These are phyloP conservation scores for Ensete ventricosum DNA, from an alignment of 176 grass and related monocot species.

Conservation along the genomic window DNA sequence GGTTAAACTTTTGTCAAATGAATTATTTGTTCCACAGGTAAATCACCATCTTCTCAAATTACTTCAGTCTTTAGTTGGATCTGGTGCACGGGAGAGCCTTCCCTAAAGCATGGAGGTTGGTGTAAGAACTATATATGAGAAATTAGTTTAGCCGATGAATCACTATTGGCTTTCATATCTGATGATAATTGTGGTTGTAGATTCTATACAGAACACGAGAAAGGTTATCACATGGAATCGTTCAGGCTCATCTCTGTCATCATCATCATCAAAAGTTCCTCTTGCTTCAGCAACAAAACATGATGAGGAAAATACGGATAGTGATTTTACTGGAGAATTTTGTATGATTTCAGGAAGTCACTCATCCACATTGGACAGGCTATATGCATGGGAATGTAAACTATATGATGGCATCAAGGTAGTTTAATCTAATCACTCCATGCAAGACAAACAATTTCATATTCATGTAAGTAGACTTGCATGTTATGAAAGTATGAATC, in stretches of 20 bases:
- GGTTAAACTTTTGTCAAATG: background rate
- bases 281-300: constrained; percentile 51
- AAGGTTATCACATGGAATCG: constrained; percentile 87
- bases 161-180: background rate
- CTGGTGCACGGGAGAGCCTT: constrained; percentile 59
- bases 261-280: constrained; percentile 68
- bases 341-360: constrained; percentile 97
- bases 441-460: background rate
- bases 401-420: constrained; percentile 99
- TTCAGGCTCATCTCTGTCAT: constrained; percentile 78
- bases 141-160: background rate
- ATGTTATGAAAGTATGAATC: background rate
- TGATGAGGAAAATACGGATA: constrained; percentile 43
- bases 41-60: constrained; percentile 41
- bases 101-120: constrained; percentile 40
- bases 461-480: background rate
- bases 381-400: constrained; percentile 93
- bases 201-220: constrained; percentile 42
- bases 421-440: background rate
- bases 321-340: constrained; percentile 76
- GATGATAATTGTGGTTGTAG: constrained; percentile 36
- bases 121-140: background rate
- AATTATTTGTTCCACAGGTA: constrained; percentile 49
- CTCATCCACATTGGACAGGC: constrained; percentile 75
- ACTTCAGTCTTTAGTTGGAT: constrained; percentile 48